Evolutionary conservation across 139 green algal genomes (phyloP).

Genomic region (Chlorella vulgaris): DNA sequence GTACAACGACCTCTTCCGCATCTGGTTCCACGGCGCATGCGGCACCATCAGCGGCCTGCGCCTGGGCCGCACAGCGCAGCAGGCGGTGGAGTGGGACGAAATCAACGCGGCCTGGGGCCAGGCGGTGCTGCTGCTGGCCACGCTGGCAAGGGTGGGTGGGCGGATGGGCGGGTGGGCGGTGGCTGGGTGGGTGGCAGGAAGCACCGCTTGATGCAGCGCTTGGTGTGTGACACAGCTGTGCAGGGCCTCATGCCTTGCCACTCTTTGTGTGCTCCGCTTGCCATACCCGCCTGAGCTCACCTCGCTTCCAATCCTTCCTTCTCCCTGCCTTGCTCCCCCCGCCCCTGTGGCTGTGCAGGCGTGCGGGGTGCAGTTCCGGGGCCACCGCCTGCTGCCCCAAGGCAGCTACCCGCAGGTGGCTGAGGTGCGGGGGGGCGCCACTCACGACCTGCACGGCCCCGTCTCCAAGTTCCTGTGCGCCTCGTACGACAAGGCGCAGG

Average conservation of each 20-base stretch:
- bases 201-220: not conserved
- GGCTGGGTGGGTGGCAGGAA: not conserved
- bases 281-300: no score
- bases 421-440: constrained; percentile 60
- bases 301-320: no score
- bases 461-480: constrained; percentile 82
- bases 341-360: constrained; percentile 39
- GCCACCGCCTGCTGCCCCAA: constrained; percentile 80
- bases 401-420: constrained; percentile 85
- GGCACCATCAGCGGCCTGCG: constrained; percentile 89
- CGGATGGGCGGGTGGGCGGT: not conserved
- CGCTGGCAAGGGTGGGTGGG: constrained; percentile 77
- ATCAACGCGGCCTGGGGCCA: constrained; percentile 98
- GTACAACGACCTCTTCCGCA: constrained; percentile 84
- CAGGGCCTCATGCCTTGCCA: no score
- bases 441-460: constrained; percentile 89
- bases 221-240: not conserved
- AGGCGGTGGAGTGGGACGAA: constrained; percentile 93
- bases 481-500: constrained; percentile 89
- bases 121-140: constrained; percentile 91
- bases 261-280: no score
- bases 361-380: constrained; percentile 58
- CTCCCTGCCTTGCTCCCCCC: not conserved
- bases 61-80: constrained; percentile 77
- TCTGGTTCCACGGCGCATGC: constrained; percentile 87